A percentile compares a stretch with the other conserved stretches of the same genome.
Conservation (phyloP, 176 grass and related monocot genomes). For the Aegilops tauschii region DNA sequence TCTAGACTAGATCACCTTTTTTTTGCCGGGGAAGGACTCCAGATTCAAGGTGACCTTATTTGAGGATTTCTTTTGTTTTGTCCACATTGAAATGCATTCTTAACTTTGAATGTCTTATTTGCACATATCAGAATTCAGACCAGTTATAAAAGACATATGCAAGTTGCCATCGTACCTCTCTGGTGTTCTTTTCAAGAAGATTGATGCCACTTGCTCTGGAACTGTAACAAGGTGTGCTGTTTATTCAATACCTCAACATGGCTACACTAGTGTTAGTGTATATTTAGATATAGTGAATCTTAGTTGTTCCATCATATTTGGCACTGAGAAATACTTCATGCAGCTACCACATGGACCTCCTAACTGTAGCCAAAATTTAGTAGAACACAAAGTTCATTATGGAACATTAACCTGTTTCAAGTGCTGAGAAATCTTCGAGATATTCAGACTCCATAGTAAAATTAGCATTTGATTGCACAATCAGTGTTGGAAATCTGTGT, state of each 20-base stretch:
- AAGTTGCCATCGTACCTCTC: slow-evolving; percentile 92
- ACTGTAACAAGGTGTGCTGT: slow-evolving; percentile 69
- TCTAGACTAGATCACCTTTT: slow-evolving; percentile 91
- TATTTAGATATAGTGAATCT: background rate
- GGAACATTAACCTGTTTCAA: background rate
- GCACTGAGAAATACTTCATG: background rate
- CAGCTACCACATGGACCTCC: background rate
- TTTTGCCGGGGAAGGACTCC: slow-evolving; percentile 87
- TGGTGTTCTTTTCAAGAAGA: slow-evolving; percentile 83
- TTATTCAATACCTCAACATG: slow-evolving; percentile 25
- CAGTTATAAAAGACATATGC: slow-evolving; percentile 92
- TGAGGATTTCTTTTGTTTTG: slow-evolving; percentile 6
- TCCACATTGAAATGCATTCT: background rate
- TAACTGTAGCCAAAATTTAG: background rate
- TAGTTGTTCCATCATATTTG: background rate
- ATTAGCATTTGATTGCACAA: background rate
- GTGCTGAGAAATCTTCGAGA: background rate
- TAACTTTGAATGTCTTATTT: slow-evolving; percentile 39
- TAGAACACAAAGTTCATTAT: background rate
- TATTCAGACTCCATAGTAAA: background rate
- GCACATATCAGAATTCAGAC: slow-evolving; percentile 75
- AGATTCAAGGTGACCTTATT: slow-evolving; percentile 65
- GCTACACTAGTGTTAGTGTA: slow-evolving; percentile 20
- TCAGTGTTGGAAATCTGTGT: background rate
- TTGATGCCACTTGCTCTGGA: slow-evolving; percentile 69